A percentile compares a stretch with the other conserved stretches of the same genome.
Conservation (phyloP, 2,329 filamentous ascomycete genomes). For the Botrytis squamosa region DNA sequence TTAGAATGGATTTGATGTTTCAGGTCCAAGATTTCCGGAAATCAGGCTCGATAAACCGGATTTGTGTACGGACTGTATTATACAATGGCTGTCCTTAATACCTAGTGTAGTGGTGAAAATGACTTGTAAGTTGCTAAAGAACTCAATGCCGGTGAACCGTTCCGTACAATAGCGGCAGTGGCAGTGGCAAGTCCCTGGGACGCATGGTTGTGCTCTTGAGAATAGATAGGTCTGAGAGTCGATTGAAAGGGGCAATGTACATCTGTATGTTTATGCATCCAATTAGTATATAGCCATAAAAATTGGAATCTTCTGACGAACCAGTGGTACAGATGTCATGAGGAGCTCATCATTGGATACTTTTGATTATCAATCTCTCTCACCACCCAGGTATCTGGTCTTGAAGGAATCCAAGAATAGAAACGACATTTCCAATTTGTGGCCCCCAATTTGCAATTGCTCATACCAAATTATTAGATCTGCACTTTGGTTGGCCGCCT, state of each 20-base stretch:
- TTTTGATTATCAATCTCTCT: not conserved
- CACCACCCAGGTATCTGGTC: not conserved
- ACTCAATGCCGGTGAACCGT: not conserved
- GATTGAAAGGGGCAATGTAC: not conserved
- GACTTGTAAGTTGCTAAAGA: not conserved
- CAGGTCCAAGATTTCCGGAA: not conserved
- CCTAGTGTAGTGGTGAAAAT: not conserved
- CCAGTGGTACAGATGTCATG: not conserved
- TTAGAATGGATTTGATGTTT: slow-evolving; percentile 6
- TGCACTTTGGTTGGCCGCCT: not conserved
- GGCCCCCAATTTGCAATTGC: not conserved
- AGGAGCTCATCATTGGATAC: not conserved
- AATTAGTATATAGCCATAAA: not conserved
- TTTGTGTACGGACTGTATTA: not conserved
- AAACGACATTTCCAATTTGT: not conserved
- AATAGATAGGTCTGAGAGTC: not conserved
- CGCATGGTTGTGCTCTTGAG: not conserved
- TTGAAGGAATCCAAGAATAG: not conserved
- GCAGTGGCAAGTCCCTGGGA: not conserved
- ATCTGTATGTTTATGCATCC: not conserved
- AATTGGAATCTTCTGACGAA: not conserved
- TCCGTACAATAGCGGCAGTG: not conserved
- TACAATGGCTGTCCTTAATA: not conserved
- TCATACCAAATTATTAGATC: not conserved
- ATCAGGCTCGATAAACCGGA: not conserved